Evolutionary conservation across 2,329 filamentous ascomycete species (phyloP), one percentile per base, ranked within the genome.

Genomic region (Colletotrichum noveboracense): DNA sequence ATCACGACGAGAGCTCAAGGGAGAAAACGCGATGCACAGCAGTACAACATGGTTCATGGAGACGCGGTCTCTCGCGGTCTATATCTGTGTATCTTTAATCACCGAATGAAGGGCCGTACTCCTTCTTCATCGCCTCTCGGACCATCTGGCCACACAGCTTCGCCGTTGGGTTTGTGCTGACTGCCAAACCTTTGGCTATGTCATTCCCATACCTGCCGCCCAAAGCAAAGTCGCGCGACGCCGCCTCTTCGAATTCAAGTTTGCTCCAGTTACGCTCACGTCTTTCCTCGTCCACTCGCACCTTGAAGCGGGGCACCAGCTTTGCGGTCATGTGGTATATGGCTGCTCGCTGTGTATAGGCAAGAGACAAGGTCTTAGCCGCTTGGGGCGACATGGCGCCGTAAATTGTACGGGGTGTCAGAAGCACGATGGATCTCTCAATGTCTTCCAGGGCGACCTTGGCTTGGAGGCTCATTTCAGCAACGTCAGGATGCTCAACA

Each of bases 81-180:
- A 65, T 36, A 30, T 21, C n/a, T 36, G 16, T 68, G 43, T 28
- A 43, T 64, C 32, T 48, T 70, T 70, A 77, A 67, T 75, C 80
- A 34, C 85, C 85, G 80, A 87, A 89, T 12, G 84, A 86, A n/a
- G 87, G 85, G 1, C 90, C 90, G 79, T 92, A 93, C 81, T 94
- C 93, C 82, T 91, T 93, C 85, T 89, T 92, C 91, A 94, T 92
- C 65, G 92, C 92, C 83, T 93, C 91, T 66, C 90, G 88, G 48
- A 94, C 92, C 81, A 94, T 94, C 79, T 93, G 88, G 3, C 92
- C 93, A 80, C 93, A 94, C 58, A 94, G 84, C 84, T 94, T 94
- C 4, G 93, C 92, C 18, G 91, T 93, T 28, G 93, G 92, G 81
- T 94, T 94, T 32, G 90, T 90, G 81, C 88, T 89, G 66, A 94